Conservation (phyloP, 1,139 yeast genomes). For the Yarrowia galli region DNA sequence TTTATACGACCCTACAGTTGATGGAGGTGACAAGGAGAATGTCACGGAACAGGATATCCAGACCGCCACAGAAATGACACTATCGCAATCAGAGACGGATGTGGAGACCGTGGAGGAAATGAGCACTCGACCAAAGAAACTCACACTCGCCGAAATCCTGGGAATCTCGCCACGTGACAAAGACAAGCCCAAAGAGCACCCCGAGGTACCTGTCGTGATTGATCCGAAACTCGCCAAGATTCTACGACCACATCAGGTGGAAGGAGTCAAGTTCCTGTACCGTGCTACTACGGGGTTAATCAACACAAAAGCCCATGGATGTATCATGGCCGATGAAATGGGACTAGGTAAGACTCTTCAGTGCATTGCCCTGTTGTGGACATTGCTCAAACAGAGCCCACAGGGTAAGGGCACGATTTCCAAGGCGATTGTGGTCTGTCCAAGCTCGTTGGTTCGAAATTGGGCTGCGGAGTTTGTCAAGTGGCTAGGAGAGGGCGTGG, state of each 20-base stretch:
- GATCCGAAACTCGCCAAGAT: slow-evolving; percentile 88
- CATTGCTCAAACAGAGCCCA: slow-evolving; percentile 87
- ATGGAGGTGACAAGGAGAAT: slow-evolving; percentile 53
- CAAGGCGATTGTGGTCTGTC: slow-evolving; percentile 93
- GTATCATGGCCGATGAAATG: slow-evolving; percentile 99
- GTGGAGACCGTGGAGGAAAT: slow-evolving; percentile 24
- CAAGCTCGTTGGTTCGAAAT: slow-evolving; percentile 89
- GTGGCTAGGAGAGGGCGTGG: slow-evolving; percentile 93
- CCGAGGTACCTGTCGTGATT: slow-evolving; percentile 94
- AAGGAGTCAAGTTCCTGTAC: slow-evolving; percentile 90
- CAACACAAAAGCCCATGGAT: slow-evolving; percentile 88
- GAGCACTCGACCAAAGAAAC: slow-evolving; percentile 53
- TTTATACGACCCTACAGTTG: slow-evolving; percentile 92
- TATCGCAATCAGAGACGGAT: slow-evolving; percentile 1
- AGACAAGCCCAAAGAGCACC: slow-evolving; percentile 60
- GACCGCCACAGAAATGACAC: background rate
- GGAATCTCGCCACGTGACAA: slow-evolving; percentile 62
- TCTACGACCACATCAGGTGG: slow-evolving; percentile 94
- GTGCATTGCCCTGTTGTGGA: slow-evolving; percentile 94
- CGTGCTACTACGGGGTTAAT: slow-evolving; percentile 89
- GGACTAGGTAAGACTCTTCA: slow-evolving; percentile 96
- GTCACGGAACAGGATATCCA: slow-evolving; percentile 44
- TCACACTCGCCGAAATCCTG: slow-evolving; percentile 78
- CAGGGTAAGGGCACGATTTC: slow-evolving; percentile 84
- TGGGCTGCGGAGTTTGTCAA: slow-evolving; percentile 98